phyloP scores from a whole-genome alignment of 805 yeast species.

The Babjeviella inositovora region DNA sequence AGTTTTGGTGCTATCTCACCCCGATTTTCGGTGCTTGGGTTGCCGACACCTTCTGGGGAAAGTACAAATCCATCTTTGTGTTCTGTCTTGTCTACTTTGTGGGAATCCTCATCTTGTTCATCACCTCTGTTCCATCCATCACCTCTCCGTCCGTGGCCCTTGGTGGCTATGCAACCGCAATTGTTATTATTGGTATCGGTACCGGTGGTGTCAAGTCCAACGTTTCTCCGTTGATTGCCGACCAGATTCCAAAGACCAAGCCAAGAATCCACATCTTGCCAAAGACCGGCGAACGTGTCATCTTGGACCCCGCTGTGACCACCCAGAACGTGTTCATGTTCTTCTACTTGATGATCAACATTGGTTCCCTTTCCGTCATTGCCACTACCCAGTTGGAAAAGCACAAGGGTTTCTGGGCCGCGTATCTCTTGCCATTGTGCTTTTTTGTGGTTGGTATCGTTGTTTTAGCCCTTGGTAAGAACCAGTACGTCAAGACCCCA shows the following conservation, averaged over 20 bases:
- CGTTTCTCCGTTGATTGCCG: slow-evolving; percentile 62
- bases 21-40: slow-evolving; percentile 66
- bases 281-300: slow-evolving; percentile 52
- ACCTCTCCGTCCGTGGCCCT: slow-evolving; percentile 30
- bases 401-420: slow-evolving; percentile 57
- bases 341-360: slow-evolving; percentile 62
- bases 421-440: slow-evolving; percentile 55
- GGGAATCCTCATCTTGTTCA: slow-evolving; percentile 49
- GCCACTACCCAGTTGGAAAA: slow-evolving; percentile 65
- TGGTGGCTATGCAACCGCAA: slow-evolving; percentile 44
- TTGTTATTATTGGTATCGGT: slow-evolving; percentile 53
- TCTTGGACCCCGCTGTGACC: slow-evolving; percentile 53
- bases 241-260: slow-evolving; percentile 46
- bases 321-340: slow-evolving; percentile 62
- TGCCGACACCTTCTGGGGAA: slow-evolving; percentile 64
- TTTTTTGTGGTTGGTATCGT: slow-evolving; percentile 46
- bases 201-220: slow-evolving; percentile 75
- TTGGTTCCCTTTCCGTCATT: slow-evolving; percentile 60
- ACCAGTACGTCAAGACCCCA: slow-evolving; percentile 38
- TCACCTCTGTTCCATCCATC: slow-evolving; percentile 54
- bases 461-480: slow-evolving; percentile 34
- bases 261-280: slow-evolving; percentile 41
- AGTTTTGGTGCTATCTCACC: slow-evolving; percentile 71
- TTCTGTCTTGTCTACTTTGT: slow-evolving; percentile 42
- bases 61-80: slow-evolving; percentile 48